Evolutionary conservation across 495 filamentous ascomycete species (phyloP).

Genomic region (Bombardia bombarda): DNA sequence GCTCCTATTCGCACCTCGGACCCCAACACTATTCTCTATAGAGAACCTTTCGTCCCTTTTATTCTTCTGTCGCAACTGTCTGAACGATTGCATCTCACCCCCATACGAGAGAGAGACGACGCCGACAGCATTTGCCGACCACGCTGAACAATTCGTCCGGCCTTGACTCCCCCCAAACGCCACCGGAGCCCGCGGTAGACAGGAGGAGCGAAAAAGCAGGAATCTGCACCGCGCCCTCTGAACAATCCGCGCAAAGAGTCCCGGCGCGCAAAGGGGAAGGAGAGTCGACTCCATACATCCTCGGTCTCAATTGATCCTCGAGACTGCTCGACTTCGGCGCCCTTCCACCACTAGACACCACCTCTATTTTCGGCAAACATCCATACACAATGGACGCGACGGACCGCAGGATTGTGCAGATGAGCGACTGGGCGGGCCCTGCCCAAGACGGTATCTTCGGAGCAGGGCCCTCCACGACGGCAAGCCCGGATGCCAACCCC

Average conservation of each 20-base stretch:
- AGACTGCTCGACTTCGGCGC: no score
- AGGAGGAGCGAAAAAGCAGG: no score
- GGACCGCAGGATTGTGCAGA: slow-evolving; percentile 21
- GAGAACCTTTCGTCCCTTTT: background rate
- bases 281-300: no score
- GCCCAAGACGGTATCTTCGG: slow-evolving; percentile 22
- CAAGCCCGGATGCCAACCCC: slow-evolving; percentile 4
- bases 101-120: no score
- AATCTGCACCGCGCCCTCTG: no score
- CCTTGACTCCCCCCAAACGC: slow-evolving; percentile 7
- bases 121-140: slow-evolving; percentile 4
- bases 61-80: background rate
- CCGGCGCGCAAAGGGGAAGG: no score
- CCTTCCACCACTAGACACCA: background rate
- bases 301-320: no score
- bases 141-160: background rate
- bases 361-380: background rate
- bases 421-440: slow-evolving; percentile 28
- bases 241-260: no score
- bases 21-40: slow-evolving; percentile 1
- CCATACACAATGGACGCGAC: slow-evolving; percentile 3
- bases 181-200: slow-evolving; percentile 9
- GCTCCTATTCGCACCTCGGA: slow-evolving; percentile 4
- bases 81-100: background rate
- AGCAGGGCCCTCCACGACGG: background rate